phyloP scores from a whole-genome alignment of 2,329 filamentous ascomycete species.

The Helminthosporium solani region DNA sequence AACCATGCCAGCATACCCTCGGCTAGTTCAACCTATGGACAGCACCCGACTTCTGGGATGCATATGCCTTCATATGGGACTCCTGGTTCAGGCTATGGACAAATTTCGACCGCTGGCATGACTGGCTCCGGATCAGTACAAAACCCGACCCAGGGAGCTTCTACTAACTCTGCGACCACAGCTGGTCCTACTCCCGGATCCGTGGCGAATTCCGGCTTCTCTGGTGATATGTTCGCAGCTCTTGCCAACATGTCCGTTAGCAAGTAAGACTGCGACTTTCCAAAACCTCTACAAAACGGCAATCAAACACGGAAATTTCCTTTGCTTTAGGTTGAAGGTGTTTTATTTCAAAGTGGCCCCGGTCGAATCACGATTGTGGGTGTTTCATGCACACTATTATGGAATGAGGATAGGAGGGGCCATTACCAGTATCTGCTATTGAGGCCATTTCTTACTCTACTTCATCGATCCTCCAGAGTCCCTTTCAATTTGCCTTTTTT shows the following conservation, averaged over 20 bases:
- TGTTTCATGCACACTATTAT: background rate
- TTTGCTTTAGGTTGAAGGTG: background rate
- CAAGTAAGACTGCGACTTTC: conserved; percentile 13
- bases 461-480: conserved; percentile 6
- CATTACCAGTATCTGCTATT: background rate
- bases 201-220: conserved; percentile 23
- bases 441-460: background rate
- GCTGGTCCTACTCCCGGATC: conserved; percentile 14
- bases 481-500: conserved; percentile 1
- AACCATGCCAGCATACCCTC: conserved; percentile 16
- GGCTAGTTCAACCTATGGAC: conserved; percentile 17
- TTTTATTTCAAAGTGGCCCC: background rate
- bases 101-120: background rate
- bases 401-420: background rate
- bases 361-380: background rate
- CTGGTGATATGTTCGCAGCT: background rate
- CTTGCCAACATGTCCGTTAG: conserved; percentile 18
- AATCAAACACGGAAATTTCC: background rate
- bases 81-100: conserved; percentile 5
- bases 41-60: conserved; percentile 11
- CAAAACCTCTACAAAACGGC: background rate
- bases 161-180: conserved; percentile 3
- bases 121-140: background rate
- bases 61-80: background rate
- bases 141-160: background rate